phyloP scores from a whole-genome alignment of 164 flowering plant genomes.

The Nelumbo lutea region DNA sequence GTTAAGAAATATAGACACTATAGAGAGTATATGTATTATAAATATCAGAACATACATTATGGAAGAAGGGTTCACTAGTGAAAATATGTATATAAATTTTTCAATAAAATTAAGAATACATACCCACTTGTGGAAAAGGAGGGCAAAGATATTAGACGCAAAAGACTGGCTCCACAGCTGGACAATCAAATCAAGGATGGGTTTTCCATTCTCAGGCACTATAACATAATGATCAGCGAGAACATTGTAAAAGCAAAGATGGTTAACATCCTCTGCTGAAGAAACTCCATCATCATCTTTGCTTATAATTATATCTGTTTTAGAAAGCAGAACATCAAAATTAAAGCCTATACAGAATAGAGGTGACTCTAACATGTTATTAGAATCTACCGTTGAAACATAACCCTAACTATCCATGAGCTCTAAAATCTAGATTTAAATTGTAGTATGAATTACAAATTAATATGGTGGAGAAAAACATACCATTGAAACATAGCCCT shows the following conservation, averaged over 20 bases:
- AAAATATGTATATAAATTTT: background rate
- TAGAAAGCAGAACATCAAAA: slow-evolving; percentile 17
- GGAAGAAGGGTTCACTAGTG: background rate
- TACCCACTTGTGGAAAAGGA: slow-evolving; percentile 99
- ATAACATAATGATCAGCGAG: slow-evolving; percentile 83
- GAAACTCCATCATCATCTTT: slow-evolving; percentile 48
- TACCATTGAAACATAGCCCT: background rate
- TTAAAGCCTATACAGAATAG: background rate
- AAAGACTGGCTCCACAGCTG: slow-evolving; percentile 98
- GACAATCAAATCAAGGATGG: slow-evolving; percentile 78
- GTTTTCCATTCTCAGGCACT: slow-evolving; percentile 62
- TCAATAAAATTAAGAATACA: slow-evolving; percentile 11
- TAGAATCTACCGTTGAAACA: background rate
- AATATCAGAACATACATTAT: too few relatives aligned
- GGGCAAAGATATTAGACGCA: slow-evolving; percentile 91
- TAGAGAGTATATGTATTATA: too few relatives aligned
- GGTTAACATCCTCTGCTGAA: slow-evolving; percentile 38
- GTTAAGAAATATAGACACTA: background rate
- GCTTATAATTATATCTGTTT: slow-evolving; percentile 65
- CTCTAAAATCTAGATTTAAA: background rate
- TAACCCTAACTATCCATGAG: background rate
- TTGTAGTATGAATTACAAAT: too few relatives aligned
- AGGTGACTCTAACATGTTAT: background rate
- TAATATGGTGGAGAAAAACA: too few relatives aligned
- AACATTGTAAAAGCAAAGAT: slow-evolving; percentile 73